Evolutionary conservation across 176 grass and related monocot species (phyloP), one percentile per base, ranked within the genome.

Genomic region (Poa annua): DNA sequence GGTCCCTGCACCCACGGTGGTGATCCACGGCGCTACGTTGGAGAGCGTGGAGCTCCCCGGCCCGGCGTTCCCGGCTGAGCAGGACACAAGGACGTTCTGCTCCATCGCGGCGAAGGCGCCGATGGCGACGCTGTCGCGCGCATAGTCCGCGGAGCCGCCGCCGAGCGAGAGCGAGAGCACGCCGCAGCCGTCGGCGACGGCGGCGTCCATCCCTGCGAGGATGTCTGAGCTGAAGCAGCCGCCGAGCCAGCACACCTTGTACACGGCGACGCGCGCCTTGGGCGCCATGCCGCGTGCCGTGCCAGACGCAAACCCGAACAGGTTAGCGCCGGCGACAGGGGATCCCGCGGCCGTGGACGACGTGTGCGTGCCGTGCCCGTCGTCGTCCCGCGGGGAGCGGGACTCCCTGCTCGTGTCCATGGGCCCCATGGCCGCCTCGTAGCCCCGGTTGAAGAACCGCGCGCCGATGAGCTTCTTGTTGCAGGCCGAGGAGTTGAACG

Each of bases 221-320:
- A 98, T 98, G 85, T 98, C 96, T 1, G 96, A 95, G 87, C 92
- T 93, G 79, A 93, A 98, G 80, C 96, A 98, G 4, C 96, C 96
- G 0, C 90, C 90, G 16, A 83, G 78, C 96, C 96, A 98, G 81
- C 96, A 98, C 83, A 98, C 96, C 92, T 98, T 98, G 89, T 98
- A 98, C 5, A 38, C 81, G 0, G 94, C 92, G 11, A 97, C 80
- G 80, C 92, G 92, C 11, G 94, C 92, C 33, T 45, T 47, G 4
- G 79, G 72, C n/a, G 96, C 86, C 96, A 98, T 98, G 17, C 96
- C 96, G 1, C 96, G 88, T 21, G 96, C 96, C 15, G 92, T 98
- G 15, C 96, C 96, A 0, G 86, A 24, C 1, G 96, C 96, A 22
- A 93, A 98, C 11, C 90, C 96, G 21, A 95, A 82, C 20, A 98